Percentiles rank a stretch among this genome's conserved stretches.
Evolutionary conservation across 495 filamentous ascomycete species (phyloP).

Genomic region (Penicillium manginii): DNA sequence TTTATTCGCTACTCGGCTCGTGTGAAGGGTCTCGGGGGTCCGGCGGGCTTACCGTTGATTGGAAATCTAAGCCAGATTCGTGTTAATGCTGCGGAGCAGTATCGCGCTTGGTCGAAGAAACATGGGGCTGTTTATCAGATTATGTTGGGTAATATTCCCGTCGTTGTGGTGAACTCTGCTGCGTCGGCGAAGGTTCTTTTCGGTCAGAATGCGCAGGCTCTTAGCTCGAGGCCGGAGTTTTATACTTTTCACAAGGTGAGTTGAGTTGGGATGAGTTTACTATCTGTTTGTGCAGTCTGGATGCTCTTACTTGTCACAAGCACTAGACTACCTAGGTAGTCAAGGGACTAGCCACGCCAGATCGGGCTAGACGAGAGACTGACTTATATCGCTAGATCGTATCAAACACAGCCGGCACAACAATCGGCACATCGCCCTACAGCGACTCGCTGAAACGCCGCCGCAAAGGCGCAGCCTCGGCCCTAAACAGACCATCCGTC

Average conservation of each 20-base stretch:
- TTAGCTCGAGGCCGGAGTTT: constrained; percentile 62
- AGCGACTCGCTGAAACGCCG: constrained; percentile 64
- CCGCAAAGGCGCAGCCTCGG: constrained; percentile 65
- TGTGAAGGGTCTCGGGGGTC: constrained; percentile 56
- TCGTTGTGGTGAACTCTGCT: constrained; percentile 64
- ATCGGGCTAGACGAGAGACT: neutral
- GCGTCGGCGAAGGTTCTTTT: constrained; percentile 61
- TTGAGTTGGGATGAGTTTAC: no score
- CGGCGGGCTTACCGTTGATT: constrained; percentile 59
- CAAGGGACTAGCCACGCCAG: neutral
- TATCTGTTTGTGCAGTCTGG: no score
- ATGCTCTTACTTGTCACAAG: no score
- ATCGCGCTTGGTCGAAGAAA: constrained; percentile 59
- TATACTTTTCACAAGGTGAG: constrained; percentile 69
- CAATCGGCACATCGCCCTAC: constrained; percentile 67
- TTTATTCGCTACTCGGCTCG: constrained; percentile 52
- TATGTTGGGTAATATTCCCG: constrained; percentile 62
- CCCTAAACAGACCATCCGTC: constrained; percentile 64
- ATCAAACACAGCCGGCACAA: constrained; percentile 65
- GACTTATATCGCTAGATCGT: constrained; percentile 48
- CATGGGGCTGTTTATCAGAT: constrained; percentile 68
- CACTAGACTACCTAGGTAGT: neutral
- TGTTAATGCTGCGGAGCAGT: constrained; percentile 62
- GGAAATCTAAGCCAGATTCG: constrained; percentile 66
- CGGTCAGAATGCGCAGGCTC: constrained; percentile 59